Conservation (phyloP, 192 early-diverging fungal genomes). For the Radiomyces spectabilis region DNA sequence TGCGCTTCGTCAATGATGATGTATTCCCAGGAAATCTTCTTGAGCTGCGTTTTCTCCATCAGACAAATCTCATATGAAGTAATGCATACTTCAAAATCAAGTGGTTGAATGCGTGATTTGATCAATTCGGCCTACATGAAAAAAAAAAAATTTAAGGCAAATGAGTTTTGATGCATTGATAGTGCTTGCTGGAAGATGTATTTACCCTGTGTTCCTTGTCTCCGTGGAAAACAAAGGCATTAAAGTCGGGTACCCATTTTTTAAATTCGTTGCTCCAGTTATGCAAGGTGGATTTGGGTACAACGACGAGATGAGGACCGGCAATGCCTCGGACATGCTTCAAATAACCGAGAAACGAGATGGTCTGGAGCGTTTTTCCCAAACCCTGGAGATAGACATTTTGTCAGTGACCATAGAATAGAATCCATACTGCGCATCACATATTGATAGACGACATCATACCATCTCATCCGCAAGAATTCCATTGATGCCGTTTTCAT, state of each 20-base stretch:
- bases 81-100: slow-evolving; percentile 86
- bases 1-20: slow-evolving; percentile 96
- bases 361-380: slow-evolving; percentile 94
- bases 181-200: background rate
- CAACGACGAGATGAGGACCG: slow-evolving; percentile 93
- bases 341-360: slow-evolving; percentile 93
- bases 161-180: background rate
- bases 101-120: slow-evolving; percentile 40
- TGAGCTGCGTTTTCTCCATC: slow-evolving; percentile 77
- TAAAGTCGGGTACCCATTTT: slow-evolving; percentile 85
- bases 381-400: slow-evolving; percentile 55
- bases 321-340: slow-evolving; percentile 68
- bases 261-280: slow-evolving; percentile 93
- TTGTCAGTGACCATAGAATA: too few relatives aligned
- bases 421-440: too few relatives aligned
- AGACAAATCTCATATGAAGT: slow-evolving; percentile 97
- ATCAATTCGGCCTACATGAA: slow-evolving; percentile 42
- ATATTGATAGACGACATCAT: background rate
- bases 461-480: slow-evolving; percentile 99
- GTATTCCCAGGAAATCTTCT: slow-evolving; percentile 84
- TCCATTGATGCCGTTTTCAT: slow-evolving; percentile 97
- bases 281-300: slow-evolving; percentile 93
- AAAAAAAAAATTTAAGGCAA: background rate
- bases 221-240: slow-evolving; percentile 88
- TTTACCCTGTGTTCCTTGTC: slow-evolving; percentile 74